Base-by-base conservation (phyloP, 768 basidiomycete species). In the Agaricus subrufescens region DNA sequence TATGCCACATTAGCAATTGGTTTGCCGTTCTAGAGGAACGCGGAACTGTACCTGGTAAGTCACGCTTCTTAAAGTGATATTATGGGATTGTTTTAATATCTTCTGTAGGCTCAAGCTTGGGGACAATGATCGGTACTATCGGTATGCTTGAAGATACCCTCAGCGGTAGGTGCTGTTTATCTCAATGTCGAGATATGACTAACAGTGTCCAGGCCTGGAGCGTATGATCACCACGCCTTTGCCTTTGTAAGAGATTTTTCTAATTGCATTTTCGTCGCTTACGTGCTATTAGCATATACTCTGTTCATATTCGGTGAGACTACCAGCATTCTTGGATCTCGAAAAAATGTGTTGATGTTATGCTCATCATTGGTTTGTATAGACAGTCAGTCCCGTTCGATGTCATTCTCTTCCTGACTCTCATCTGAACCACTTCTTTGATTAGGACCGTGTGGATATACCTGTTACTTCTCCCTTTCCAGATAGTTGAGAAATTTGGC, bases 391-490 rank as follows among this genome's bases (percentile, higher is more conserved):
- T 66, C 3, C 19, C 27, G n/a, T 14, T 43, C 37, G n/a, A 29
- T 34, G 30, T 30, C 39, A 23, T 30, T 37, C 19, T 19, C 19
- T 27, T 23, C 9, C 15, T 25, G 6, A 54, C 34, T 40, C 42
- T n/a, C 56, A 29, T 45, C 45, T 50, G 37, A 38, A 57, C 9
- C 25, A 30, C 7, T 15, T 31, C 57, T 19, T 34, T 34, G 11
- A 34, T 14, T 46, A 78, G 83, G 64, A 85, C 83, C 40, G 82
- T 86, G 38, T 87, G 83, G 85, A 65, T 86, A 25, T 91, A 88
- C 67, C 77, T 89, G 2, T 86, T 89, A 73, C 84, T 87, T 67
- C 73, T 91, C 1, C 89, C 87, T 1, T 88, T 91, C 77, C 87
- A 91, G 67, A 75, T 89, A 6, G 79, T 85, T 50, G 71, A 71